Evolutionary conservation across 306 rosid genomes (phyloP).

Genomic region (Sphenostylis stenocarpa): DNA sequence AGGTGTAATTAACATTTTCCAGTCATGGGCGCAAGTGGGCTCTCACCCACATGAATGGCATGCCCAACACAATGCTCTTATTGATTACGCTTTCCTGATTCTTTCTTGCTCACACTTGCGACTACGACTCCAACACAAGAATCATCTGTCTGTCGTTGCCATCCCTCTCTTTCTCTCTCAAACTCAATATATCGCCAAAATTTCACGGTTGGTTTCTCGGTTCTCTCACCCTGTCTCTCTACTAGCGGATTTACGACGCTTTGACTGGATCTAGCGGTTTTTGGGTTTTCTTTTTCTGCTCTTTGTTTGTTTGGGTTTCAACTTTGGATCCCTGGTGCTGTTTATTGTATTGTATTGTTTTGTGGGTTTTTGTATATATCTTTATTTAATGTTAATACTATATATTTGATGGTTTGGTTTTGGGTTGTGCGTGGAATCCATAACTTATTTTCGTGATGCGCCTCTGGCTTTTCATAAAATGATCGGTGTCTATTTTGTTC

Average conservation of each 20-base stretch:
- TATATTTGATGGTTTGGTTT: neutral
- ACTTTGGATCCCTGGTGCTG: neutral
- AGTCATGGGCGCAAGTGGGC: no score
- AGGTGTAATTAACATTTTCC: no score
- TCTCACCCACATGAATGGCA: no score
- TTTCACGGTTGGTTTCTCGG: neutral
- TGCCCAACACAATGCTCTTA: neutral
- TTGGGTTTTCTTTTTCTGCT: neutral
- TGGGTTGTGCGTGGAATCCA: no score
- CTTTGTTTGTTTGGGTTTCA: neutral
- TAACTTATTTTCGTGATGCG: no score
- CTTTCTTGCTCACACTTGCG: neutral
- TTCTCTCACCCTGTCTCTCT: neutral
- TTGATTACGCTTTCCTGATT: neutral
- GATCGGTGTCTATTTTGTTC: no score
- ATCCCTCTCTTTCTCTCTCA: neutral
- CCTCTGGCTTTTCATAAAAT: no score
- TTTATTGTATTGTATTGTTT: neutral
- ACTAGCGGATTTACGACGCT: neutral
- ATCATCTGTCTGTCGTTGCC: neutral
- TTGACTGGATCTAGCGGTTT: slow-evolving; percentile 15
- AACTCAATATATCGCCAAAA: neutral
- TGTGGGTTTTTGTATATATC: neutral
- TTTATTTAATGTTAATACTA: neutral
- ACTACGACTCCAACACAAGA: neutral